phyloP scores from a whole-genome alignment of 176 grass and related monocot genomes.

The Elymus sibiricus region DNA sequence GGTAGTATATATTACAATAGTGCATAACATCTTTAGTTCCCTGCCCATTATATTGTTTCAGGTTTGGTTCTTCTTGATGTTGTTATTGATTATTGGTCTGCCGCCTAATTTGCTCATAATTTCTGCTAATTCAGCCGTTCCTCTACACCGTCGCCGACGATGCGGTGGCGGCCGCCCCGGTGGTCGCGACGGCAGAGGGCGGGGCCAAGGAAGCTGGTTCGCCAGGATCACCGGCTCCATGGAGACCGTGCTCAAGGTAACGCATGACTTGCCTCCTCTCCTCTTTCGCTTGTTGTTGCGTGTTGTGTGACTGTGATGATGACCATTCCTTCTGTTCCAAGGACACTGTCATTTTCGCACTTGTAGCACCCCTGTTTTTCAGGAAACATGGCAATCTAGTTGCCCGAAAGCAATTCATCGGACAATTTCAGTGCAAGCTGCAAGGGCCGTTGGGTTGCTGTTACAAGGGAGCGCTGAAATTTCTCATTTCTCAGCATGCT shows the following conservation, averaged over 20 bases:
- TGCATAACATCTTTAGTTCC: background rate
- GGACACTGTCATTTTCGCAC: background rate
- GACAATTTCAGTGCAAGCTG: background rate
- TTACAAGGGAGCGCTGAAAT: background rate
- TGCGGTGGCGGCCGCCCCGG: conserved; percentile 49
- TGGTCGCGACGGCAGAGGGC: conserved; percentile 11
- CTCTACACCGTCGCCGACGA: conserved; percentile 86
- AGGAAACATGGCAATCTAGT: background rate
- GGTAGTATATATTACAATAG: background rate
- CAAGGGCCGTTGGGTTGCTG: background rate
- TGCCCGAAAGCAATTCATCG: background rate
- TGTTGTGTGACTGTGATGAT: background rate
- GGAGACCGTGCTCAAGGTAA: conserved; percentile 87
- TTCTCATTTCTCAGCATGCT: background rate
- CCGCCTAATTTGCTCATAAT: background rate
- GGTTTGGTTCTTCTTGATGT: background rate
- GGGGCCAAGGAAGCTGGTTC: conserved; percentile 66
- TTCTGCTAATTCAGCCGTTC: conserved; percentile 7
- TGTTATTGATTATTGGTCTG: background rate
- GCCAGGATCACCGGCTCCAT: conserved; percentile 78
- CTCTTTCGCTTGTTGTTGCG: background rate
- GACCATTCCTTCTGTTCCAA: background rate
- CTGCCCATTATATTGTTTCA: background rate
- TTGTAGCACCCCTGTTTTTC: background rate
- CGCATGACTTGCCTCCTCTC: background rate